These are phyloP conservation scores for Collybiopsis luxurians DNA, from an alignment of 768 basidiomycete genomes.

Conservation along the genomic window DNA sequence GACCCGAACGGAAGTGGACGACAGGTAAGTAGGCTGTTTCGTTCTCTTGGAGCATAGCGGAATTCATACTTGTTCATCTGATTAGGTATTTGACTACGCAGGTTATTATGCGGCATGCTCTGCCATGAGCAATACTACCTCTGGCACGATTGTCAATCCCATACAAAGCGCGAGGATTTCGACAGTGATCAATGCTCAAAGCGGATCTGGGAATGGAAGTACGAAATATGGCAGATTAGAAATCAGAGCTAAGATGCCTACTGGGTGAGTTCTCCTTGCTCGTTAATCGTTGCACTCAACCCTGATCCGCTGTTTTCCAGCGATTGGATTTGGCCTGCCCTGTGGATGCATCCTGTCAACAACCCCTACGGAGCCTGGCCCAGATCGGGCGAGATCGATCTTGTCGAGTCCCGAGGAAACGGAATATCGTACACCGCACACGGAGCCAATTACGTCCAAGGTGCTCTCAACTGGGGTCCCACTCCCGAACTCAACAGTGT, in stretches of 20 bases:
- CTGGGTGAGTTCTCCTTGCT: slow-evolving; percentile 40
- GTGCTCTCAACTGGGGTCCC: slow-evolving; percentile 67
- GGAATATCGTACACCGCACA: slow-evolving; percentile 50
- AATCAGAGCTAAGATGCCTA: slow-evolving; percentile 77
- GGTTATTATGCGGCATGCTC: slow-evolving; percentile 56
- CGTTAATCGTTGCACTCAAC: not conserved
- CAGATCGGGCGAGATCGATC: slow-evolving; percentile 36
- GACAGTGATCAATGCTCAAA: slow-evolving; percentile 38
- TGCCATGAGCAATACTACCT: slow-evolving; percentile 60
- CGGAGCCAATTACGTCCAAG: slow-evolving; percentile 64
- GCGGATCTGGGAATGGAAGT: slow-evolving; percentile 5
- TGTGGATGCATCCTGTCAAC: slow-evolving; percentile 40
- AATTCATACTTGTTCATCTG: slow-evolving; percentile 7
- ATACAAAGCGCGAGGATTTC: slow-evolving; percentile 78
- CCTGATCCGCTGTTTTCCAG: slow-evolving; percentile 23
- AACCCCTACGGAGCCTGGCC: slow-evolving; percentile 44
- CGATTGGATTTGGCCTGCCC: slow-evolving; percentile 58
- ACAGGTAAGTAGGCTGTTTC: not conserved
- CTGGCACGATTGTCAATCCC: slow-evolving; percentile 73
- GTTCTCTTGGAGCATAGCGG: slow-evolving; percentile 13
- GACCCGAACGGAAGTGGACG: slow-evolving; percentile 10
- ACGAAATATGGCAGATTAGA: slow-evolving; percentile 68
- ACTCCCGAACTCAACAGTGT: slow-evolving; percentile 54
- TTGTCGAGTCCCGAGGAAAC: slow-evolving; percentile 59
- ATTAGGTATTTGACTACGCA: slow-evolving; percentile 29